Base-by-base conservation (phyloP, 805 yeast species). In the Clavispora santaluciae region DNA sequence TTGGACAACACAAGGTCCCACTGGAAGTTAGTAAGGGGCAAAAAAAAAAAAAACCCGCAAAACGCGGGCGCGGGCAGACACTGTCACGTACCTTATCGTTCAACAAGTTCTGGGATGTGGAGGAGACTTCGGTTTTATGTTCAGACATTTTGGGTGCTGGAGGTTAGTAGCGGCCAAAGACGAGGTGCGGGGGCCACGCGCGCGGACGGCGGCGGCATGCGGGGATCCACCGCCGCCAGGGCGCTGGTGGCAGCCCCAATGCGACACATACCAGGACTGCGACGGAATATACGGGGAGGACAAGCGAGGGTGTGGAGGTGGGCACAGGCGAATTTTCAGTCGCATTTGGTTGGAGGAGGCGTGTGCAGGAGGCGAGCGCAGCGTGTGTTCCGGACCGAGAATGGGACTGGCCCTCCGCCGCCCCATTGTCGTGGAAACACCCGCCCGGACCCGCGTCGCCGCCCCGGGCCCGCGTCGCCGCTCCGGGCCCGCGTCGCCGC, bases 1-100 rank as follows among this genome's bases (percentile, higher is more conserved):
- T 93, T 93, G 44, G 99, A 89, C 59, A 93, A 74, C 40, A 90
- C 97, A 51, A 89, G 86, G 66, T 93, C 99, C 99, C 99, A 93
- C 65, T 51, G 34, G 20, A 15, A 25, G 56, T 57, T 51, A 51
- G 54, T 50, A 49, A 15, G 15, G 9, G 22, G 12, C 12, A 20
- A 22, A 37, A n/a, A n/a, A n/a, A n/a, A n/a, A n/a, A n/a, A n/a
- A n/a, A n/a, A n/a, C n/a, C n/a, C n/a, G 18, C 11, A 31, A n/a
- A 17, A 16, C n/a, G n/a, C 22, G 22, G 31, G 18, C 18, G 20
- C 12, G 13, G 2, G 12, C 26, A 10, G 29, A 35, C 17, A 21
- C 11, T n/a, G 13, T 28, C 35, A 60, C 66, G 41, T 60, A 62
- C 66, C 61, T 80, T 79, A 55, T 79, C 83, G 56, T 80, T 79